These are phyloP conservation scores for Gautieria morchelliformis DNA, from an alignment of 768 basidiomycete genomes.

Conservation along the genomic window DNA sequence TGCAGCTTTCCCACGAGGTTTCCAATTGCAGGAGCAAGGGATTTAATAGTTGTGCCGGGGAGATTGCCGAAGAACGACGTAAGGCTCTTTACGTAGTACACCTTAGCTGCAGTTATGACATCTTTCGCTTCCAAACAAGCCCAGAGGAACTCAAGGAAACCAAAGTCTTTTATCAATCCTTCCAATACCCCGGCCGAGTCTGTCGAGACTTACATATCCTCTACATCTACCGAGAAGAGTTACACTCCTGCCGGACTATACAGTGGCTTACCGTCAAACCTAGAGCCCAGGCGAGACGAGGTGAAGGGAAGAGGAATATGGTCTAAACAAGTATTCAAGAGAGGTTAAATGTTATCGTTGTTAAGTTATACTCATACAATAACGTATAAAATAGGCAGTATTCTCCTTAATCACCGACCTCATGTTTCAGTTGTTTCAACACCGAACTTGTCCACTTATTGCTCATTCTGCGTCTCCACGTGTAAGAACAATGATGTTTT, in stretches of 20 bases:
- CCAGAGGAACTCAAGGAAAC: not conserved
- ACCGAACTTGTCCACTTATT: constrained; percentile 47
- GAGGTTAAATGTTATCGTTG: constrained; percentile 26
- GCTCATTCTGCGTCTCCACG: constrained; percentile 54
- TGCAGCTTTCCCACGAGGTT: too few species aligned
- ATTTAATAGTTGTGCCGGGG: too few species aligned
- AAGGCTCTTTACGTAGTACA: too few species aligned
- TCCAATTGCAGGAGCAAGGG: too few species aligned
- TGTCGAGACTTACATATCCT: not conserved
- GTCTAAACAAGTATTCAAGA: constrained; percentile 23
- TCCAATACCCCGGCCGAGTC: not conserved
- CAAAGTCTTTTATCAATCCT: not conserved
- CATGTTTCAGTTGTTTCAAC: constrained; percentile 58
- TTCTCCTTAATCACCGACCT: constrained; percentile 49
- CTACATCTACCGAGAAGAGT: not conserved
- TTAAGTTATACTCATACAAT: not conserved
- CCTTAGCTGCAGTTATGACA: not conserved
- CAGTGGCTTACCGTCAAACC: constrained; percentile 25
- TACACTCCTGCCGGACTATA: constrained; percentile 14
- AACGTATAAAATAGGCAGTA: constrained; percentile 36
- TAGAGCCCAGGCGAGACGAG: constrained; percentile 30
- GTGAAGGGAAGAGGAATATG: constrained; percentile 39
- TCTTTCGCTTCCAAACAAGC: not conserved
- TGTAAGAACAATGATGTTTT: constrained; percentile 28
- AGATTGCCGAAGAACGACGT: too few species aligned